Evolutionary conservation across 768 basidiomycete species (phyloP), one percentile per base, ranked within the genome.

Genomic region (Auriscalpium vulgare): DNA sequence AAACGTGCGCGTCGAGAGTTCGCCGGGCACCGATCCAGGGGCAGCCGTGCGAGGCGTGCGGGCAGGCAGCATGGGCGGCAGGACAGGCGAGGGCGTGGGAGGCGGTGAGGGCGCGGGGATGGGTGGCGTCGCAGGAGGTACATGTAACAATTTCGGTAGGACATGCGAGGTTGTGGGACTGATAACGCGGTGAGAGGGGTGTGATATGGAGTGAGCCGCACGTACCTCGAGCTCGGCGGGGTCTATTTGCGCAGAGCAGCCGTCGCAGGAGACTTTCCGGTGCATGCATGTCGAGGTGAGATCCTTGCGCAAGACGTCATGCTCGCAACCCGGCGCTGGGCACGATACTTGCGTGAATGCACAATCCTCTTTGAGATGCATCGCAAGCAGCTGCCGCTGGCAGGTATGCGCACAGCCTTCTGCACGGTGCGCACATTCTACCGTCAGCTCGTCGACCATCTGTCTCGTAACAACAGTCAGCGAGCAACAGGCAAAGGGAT

Each of bases 361-460:
- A 60, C 91, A 93, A 29, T 74, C 66, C 7, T 83, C 80, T 54
- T 74, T 76, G 56, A 90, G 67, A 66, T 93, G 91, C 0, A 74
- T 61, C 8, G 75, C 71, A n/a, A 89, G 68, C 23, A 82, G 68
- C 64, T 88, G 86, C 35, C 91, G 73, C 65, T 93, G 84, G 56
- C 79, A 82, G 3, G 78, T 81, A 67, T 82, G 69, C 6, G 65
- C 60, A 64, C 90, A 92, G 10, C 89, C 90, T 2, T 75, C 72
- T 14, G 64, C 59, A 21, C 74, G 74, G 56, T 88, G 75, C 8
- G 81, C 76, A 67, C 91, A 93, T 67, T 85, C 81, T 0, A 92
- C 88, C 13, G 78, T 45, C 46, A 93, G 76, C 71, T 93, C 91
- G 59, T 92, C 90, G 46, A 91, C 91, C 52, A 93, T 78, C 89